Evolutionary conservation across 2,329 filamentous ascomycete species (phyloP).

Genomic region (Dichotomopilus funicola): DNA sequence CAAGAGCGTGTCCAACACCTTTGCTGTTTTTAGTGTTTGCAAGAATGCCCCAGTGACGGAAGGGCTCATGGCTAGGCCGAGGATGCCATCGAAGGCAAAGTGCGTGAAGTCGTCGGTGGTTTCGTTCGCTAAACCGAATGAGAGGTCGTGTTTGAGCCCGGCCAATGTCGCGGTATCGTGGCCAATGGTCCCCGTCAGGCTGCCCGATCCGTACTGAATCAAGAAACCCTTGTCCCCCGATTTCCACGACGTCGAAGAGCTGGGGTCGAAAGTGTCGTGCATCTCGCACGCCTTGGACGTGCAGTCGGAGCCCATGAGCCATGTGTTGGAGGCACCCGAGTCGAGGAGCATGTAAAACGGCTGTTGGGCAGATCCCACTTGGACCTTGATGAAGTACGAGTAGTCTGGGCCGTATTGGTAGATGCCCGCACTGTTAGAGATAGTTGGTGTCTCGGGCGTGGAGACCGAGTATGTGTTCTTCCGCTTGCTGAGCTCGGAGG

Average conservation of each 20-base stretch:
- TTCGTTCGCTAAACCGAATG: slow-evolving; percentile 65
- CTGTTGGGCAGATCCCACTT: slow-evolving; percentile 49
- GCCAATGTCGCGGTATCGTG: slow-evolving; percentile 63
- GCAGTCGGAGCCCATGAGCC: slow-evolving; percentile 74
- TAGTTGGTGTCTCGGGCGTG: slow-evolving; percentile 39
- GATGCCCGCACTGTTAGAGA: slow-evolving; percentile 47
- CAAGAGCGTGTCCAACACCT: slow-evolving; percentile 54
- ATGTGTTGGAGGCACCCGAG: slow-evolving; percentile 65
- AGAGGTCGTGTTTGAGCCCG: slow-evolving; percentile 54
- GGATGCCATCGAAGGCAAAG: slow-evolving; percentile 83
- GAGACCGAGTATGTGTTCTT: slow-evolving; percentile 43
- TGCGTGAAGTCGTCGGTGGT: slow-evolving; percentile 68
- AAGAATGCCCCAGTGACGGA: slow-evolving; percentile 61
- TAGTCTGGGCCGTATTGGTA: slow-evolving; percentile 60
- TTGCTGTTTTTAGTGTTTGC: slow-evolving; percentile 50
- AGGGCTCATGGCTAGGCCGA: slow-evolving; percentile 64
- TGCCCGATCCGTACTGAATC: slow-evolving; percentile 71
- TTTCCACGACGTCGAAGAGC: slow-evolving; percentile 59
- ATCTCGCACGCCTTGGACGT: slow-evolving; percentile 56
- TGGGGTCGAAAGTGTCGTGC: slow-evolving; percentile 63
- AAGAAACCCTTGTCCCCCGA: slow-evolving; percentile 49
- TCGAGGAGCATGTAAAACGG: slow-evolving; percentile 58
- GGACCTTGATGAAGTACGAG: slow-evolving; percentile 56
- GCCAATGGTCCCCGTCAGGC: slow-evolving; percentile 59
- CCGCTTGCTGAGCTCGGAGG: slow-evolving; percentile 30